These are phyloP conservation scores for Phialophora expanda DNA, from an alignment of 2,329 filamentous ascomycete species.

Conservation along the genomic window DNA sequence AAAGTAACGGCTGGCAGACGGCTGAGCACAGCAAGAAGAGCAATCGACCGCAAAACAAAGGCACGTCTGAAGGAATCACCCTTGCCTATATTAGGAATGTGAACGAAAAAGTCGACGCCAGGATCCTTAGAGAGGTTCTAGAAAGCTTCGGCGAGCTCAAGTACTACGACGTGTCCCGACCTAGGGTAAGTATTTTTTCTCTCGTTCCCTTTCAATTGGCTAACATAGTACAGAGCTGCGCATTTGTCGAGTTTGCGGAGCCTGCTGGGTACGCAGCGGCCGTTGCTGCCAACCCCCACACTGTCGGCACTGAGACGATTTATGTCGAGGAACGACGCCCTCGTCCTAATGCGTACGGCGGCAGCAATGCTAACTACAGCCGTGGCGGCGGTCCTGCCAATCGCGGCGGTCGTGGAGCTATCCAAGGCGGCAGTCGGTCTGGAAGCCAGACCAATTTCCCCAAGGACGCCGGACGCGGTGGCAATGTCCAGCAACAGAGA, in stretches of 20 bases:
- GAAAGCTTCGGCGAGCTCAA: conserved; percentile 69
- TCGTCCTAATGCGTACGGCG: conserved; percentile 72
- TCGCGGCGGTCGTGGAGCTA: conserved; percentile 62
- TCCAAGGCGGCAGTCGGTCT: conserved; percentile 53
- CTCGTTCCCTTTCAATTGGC: conserved; percentile 34
- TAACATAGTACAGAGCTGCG: conserved; percentile 73
- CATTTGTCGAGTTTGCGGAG: conserved; percentile 91
- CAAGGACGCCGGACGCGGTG: conserved; percentile 71
- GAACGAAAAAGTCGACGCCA: conserved; percentile 80
- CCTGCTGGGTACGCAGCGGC: conserved; percentile 82
- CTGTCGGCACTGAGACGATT: conserved; percentile 80
- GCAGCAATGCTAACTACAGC: conserved; percentile 61
- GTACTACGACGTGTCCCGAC: conserved; percentile 68
- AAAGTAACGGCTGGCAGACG: conserved; percentile 78
- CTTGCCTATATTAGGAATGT: conserved; percentile 96
- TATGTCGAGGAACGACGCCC: conserved; percentile 86
- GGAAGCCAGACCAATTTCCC: conserved; percentile 70
- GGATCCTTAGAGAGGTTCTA: conserved; percentile 72
- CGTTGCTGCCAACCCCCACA: conserved; percentile 81
- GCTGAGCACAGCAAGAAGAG: conserved; percentile 85
- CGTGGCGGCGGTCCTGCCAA: conserved; percentile 66
- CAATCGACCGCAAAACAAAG: conserved; percentile 68
- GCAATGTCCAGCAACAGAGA: conserved; percentile 62
- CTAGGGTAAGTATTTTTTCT: conserved; percentile 68
- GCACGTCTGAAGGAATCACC: conserved; percentile 72